A percentile compares a stretch with the other conserved stretches of the same genome.
These are phyloP conservation scores for Dicorynia guianensis DNA, from an alignment of 306 rosid genomes.

Conservation along the genomic window DNA sequence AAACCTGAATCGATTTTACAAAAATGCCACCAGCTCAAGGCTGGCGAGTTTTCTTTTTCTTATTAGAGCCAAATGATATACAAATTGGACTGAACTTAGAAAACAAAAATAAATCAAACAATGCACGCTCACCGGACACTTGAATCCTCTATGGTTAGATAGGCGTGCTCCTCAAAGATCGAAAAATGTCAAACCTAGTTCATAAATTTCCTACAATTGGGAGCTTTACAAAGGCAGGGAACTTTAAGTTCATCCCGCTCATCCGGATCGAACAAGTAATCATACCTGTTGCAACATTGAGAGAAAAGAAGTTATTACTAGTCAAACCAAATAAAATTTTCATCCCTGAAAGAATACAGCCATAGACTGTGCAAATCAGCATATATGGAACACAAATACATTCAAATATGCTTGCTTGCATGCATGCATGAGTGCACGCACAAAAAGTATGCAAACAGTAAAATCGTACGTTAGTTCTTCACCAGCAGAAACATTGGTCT, in stretches of 20 bases:
- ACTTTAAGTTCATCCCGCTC: conserved; percentile 79
- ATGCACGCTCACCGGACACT: conserved; percentile 23
- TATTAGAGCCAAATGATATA: conserved; percentile 36
- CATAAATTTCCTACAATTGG: conserved; percentile 77
- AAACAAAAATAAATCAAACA: conserved; percentile 2
- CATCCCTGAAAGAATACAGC: neutral
- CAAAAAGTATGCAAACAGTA: conserved; percentile 7
- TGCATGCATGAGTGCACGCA: neutral
- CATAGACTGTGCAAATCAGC: neutral
- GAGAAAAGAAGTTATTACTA: conserved; percentile 4
- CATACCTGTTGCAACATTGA: conserved; percentile 65
- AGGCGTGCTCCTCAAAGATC: conserved; percentile 35
- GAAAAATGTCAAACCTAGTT: conserved; percentile 53
- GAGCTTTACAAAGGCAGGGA: conserved; percentile 80
- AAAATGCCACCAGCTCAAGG: conserved; percentile 32
- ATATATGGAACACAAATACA: neutral
- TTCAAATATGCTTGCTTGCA: conserved; percentile 7
- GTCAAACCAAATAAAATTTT: conserved; percentile 26
- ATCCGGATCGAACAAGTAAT: conserved; percentile 86
- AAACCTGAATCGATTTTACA: neutral
- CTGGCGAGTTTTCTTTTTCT: conserved; percentile 31
- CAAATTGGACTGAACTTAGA: conserved; percentile 33
- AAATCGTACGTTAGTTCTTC: conserved; percentile 87
- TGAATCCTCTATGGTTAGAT: conserved; percentile 38
- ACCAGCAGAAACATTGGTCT: conserved; percentile 74